Evolutionary conservation across 495 filamentous ascomycete species (phyloP).

Genomic region (Alectoria sarmentosa): DNA sequence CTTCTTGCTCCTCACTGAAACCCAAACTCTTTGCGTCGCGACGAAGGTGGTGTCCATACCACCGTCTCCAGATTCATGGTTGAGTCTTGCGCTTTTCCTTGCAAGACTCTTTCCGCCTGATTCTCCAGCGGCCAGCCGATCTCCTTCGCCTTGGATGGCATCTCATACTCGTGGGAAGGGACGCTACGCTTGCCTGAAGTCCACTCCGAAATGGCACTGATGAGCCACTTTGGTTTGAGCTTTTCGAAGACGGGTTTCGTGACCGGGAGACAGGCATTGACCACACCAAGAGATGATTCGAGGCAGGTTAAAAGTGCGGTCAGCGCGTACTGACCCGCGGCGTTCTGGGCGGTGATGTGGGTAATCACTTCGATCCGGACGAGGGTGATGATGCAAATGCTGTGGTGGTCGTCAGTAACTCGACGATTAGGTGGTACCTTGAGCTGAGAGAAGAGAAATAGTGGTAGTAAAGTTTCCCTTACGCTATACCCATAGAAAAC

Average conservation of each 20-base stretch:
- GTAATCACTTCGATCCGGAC: constrained; percentile 17
- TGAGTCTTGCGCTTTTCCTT: not conserved
- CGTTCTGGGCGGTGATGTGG: constrained; percentile 8
- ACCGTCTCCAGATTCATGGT: not conserved
- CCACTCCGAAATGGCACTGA: not conserved
- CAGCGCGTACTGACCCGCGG: constrained; percentile 11
- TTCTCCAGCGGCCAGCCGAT: not conserved
- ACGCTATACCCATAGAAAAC: constrained; percentile 23
- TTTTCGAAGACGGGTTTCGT: constrained; percentile 19
- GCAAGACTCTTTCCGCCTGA: not conserved
- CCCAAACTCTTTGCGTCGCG: not conserved
- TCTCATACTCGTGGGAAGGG: not conserved
- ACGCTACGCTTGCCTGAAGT: not conserved
- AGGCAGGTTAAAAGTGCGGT: constrained; percentile 18
- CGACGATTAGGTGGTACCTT: not conserved
- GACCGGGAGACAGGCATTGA: constrained; percentile 20
- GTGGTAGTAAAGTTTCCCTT: not conserved
- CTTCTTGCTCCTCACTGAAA: too few species aligned
- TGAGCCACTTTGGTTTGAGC: not conserved
- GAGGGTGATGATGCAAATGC: constrained; percentile 20
- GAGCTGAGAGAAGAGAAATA: not conserved
- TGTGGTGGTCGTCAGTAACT: not conserved
- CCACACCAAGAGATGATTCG: constrained; percentile 18
- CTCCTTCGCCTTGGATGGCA: not conserved
- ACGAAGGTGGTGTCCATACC: not conserved